Evolutionary conservation across 2,329 filamentous ascomycete species (phyloP).

Genomic region (Didymellaceae sp.): DNA sequence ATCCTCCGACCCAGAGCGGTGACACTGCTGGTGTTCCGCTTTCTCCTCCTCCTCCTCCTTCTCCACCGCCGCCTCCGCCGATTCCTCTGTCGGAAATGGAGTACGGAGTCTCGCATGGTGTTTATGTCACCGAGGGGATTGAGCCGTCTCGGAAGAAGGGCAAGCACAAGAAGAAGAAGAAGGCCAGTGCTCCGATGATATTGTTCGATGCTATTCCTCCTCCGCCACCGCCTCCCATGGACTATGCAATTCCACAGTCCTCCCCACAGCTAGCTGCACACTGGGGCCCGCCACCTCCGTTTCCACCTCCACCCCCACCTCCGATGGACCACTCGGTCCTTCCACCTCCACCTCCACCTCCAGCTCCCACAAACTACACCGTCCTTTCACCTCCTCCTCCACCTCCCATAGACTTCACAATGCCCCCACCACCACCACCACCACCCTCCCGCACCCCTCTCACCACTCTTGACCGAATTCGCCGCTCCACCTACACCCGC

Average conservation of each 20-base stretch:
- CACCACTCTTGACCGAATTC: slow-evolving; percentile 22
- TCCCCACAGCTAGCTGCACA: background rate
- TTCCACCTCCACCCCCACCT: background rate
- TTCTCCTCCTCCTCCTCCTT: background rate
- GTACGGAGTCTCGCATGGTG: background rate
- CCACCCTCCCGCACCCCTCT: no score
- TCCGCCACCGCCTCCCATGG: background rate
- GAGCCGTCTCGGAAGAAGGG: no score
- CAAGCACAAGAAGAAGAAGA: slow-evolving; percentile 3
- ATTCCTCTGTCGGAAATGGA: no score
- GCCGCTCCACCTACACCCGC: slow-evolving; percentile 22
- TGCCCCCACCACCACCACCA: slow-evolving; percentile 1
- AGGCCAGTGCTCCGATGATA: no score
- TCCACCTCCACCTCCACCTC: background rate
- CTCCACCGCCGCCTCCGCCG: background rate
- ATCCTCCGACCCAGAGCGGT: background rate
- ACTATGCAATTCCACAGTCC: no score
- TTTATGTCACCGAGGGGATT: background rate
- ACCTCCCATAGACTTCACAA: background rate
- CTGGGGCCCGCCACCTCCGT: background rate
- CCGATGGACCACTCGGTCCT: no score
- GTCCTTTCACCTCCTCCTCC: background rate
- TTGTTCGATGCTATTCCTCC: background rate
- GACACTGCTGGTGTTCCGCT: background rate
- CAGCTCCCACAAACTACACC: background rate